Percentiles rank a stretch among this genome's conserved stretches.
These are phyloP conservation scores for Malania oleifera DNA, from an alignment of 164 flowering plant species.

Conservation along the genomic window DNA sequence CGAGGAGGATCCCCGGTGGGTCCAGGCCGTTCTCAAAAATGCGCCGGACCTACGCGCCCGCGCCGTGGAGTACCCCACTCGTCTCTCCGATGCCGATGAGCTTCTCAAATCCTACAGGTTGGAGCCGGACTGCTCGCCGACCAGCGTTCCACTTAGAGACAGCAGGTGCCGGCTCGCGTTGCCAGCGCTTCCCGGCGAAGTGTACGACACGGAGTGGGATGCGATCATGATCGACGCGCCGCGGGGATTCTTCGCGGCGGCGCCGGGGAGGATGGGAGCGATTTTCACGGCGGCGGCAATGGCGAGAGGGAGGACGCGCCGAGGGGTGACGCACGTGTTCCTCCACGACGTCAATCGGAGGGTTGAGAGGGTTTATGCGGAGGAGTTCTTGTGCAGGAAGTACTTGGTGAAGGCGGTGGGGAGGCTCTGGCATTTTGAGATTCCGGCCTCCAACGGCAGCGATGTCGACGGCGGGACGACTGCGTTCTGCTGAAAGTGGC, in stretches of 20 bases:
- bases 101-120: neutral
- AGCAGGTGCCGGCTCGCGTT: neutral
- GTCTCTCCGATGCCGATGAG: neutral
- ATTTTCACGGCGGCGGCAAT: neutral
- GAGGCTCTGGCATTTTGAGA: constrained; percentile 4
- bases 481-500: neutral
- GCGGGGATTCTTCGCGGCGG: neutral
- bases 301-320: neutral
- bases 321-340: constrained; percentile 7
- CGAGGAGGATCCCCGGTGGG: constrained; percentile 4
- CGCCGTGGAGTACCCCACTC: neutral
- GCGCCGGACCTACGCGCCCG: neutral
- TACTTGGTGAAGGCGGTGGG: neutral
- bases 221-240: constrained; percentile 7
- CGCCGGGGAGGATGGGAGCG: constrained; percentile 10
- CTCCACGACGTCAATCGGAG: constrained; percentile 5
- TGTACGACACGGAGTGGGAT: constrained; percentile 5
- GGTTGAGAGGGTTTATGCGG: constrained; percentile 1
- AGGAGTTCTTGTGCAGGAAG: constrained; percentile 1
- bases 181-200: constrained; percentile 1
- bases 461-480: neutral
- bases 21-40: neutral
- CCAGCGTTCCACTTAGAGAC: neutral
- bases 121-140: neutral
- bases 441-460: neutral